Evolutionary conservation across 805 yeast genomes (phyloP).

Genomic region (Peterozyma xylosa): DNA sequence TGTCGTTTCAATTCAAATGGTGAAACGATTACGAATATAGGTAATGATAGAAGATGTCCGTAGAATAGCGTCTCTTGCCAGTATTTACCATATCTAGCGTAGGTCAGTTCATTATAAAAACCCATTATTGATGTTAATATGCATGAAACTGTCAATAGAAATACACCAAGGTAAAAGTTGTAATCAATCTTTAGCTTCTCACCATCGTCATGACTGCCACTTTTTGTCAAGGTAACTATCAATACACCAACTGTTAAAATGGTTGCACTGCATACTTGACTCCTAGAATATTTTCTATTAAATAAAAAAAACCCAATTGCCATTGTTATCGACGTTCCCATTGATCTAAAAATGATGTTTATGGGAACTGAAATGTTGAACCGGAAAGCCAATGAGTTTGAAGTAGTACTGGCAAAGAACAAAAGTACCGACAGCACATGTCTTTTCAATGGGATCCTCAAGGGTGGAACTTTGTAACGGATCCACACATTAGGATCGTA

Average conservation of each 20-base stretch:
- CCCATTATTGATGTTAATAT: constrained; percentile 50
- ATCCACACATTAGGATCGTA: constrained; percentile 12
- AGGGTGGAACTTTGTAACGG: constrained; percentile 22
- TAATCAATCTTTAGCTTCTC: constrained; percentile 5
- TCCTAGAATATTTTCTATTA: constrained; percentile 31
- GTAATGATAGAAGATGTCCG: constrained; percentile 47
- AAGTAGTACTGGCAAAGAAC: constrained; percentile 41
- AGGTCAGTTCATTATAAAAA: constrained; percentile 45
- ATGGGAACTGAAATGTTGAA: constrained; percentile 56
- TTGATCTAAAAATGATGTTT: constrained; percentile 60
- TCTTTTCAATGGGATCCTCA: constrained; percentile 32
- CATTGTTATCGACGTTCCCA: constrained; percentile 58
- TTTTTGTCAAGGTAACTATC: constrained; percentile 22
- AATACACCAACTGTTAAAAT: constrained; percentile 51
- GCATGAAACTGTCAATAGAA: constrained; percentile 38
- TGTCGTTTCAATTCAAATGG: constrained; percentile 3
- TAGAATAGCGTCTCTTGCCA: constrained; percentile 66
- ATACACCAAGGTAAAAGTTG: constrained; percentile 23
- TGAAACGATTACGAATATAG: constrained; percentile 36
- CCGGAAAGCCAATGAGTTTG: constrained; percentile 52
- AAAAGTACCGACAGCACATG: constrained; percentile 40
- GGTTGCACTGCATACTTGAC: constrained; percentile 43
- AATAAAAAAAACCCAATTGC: constrained; percentile 41
- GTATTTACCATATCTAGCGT: constrained; percentile 40
- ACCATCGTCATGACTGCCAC: not conserved